Evolutionary conservation across 169 alveolate genomes (phyloP).

Genomic region (Besnoitia besnoiti): DNA sequence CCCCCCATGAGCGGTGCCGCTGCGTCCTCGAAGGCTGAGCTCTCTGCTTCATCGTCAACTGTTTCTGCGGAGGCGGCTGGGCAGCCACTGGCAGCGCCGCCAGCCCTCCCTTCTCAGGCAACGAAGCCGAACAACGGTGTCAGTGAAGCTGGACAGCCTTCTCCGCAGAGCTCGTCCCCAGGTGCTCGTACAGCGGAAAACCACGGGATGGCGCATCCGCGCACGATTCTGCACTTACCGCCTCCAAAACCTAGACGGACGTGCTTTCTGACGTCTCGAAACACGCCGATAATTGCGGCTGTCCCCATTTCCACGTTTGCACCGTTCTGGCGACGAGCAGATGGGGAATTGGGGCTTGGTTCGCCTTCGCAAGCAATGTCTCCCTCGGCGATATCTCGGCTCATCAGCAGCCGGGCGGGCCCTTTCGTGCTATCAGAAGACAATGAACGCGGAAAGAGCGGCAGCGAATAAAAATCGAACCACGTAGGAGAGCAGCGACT

Average conservation of each 20-base stretch:
- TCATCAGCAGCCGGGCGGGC: conserved; percentile 19
- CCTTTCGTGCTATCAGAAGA: neutral
- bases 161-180: neutral
- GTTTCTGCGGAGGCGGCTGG: no score
- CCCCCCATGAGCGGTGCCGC: no score
- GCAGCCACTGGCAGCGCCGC: no score
- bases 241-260: neutral
- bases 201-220: neutral
- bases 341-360: neutral
- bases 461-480: neutral
- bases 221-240: neutral
- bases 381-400: neutral
- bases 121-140: no score
- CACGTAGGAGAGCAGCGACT: no score
- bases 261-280: neutral
- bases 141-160: no score
- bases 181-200: neutral
- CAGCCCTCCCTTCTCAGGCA: no score
- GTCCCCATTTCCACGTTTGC: no score
- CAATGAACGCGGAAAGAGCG: neutral
- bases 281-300: no score
- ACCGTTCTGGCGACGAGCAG: neutral
- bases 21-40: no score
- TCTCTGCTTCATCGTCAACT: no score
- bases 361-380: neutral